Evolutionary conservation across 345 rosid genomes (phyloP), one percentile per base, ranked within the genome.

Genomic region (Conringia planisiliqua): DNA sequence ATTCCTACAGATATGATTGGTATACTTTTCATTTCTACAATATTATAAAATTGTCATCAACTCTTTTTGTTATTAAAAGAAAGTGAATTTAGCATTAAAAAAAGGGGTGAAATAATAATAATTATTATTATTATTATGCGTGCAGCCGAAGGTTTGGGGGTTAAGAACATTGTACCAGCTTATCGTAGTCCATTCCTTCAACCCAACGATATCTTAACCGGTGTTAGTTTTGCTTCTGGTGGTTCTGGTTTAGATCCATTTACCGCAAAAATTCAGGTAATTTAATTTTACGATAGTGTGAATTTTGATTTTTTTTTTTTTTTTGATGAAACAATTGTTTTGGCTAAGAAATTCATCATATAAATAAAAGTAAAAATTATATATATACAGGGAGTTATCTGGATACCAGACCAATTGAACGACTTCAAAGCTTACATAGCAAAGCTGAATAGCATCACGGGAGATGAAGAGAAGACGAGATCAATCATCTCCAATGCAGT

Each of bases 401-500:
- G 90, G n/a, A 33, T 86, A 22, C 29, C 71, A 46, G 85, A 86
- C 70, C 96, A 90, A 68, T 10, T 88, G 40, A 81, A 3, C 1
- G 56, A 68, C 62, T 90, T 86, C 80, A 81, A 80, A 66, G 86
- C 81, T 46, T 87, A 89, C 80, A 77, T 54, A 32, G 78, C 20
- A 10, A 80, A 79, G 76, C 64, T 90, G 20, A 84, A 77, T 29
- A 59, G 18, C 26, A 30, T 54, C 0, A 76, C 84, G 14, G 90
- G 88, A 63, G 70, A 78, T 24, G 85, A 83, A 79, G 78, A 80
- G 40, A 80, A 46, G 63, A 76, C 89, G 39, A 73, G 50, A 14
- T 59, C 70, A 43, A 80, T 85, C 43, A 38, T 88, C 30, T 59
- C 73, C 6, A 84, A 81, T 6, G 80, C 83, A 62, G 16, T 87